Conservation (phyloP, 768 basidiomycete species). For the Termitomyces sp. region DNA sequence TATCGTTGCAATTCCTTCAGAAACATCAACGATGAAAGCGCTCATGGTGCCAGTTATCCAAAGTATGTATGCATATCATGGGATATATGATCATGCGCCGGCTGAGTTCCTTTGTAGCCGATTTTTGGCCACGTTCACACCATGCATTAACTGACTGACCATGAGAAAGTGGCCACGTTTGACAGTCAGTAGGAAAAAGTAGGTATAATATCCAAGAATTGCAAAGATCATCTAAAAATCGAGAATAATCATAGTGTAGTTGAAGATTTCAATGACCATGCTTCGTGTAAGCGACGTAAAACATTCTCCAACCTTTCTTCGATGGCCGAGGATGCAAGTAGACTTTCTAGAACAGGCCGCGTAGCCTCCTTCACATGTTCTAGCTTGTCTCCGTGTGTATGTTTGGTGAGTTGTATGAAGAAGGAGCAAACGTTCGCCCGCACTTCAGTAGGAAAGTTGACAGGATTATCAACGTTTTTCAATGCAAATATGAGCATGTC, state of each 20-base stretch:
- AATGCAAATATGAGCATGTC: constrained; percentile 66
- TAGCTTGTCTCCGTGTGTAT: constrained; percentile 42
- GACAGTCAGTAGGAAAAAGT: neutral
- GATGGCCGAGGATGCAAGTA: constrained; percentile 36
- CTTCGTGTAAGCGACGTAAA: constrained; percentile 32
- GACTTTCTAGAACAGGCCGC: constrained; percentile 43
- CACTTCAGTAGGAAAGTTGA: constrained; percentile 67
- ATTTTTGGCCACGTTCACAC: neutral
- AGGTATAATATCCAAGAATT: neutral
- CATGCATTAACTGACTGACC: neutral
- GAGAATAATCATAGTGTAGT: neutral
- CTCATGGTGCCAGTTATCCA: constrained; percentile 27
- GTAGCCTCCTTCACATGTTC: constrained; percentile 44
- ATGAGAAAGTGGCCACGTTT: neutral
- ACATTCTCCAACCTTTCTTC: constrained; percentile 37
- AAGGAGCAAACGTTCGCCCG: constrained; percentile 73
- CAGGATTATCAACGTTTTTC: constrained; percentile 47
- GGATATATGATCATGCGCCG: neutral
- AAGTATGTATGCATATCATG: neutral
- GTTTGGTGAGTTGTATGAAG: constrained; percentile 55
- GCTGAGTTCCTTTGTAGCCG: neutral
- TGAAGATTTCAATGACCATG: constrained; percentile 28
- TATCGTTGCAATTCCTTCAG: constrained; percentile 60
- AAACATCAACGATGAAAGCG: constrained; percentile 41
- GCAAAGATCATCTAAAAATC: neutral